Evolutionary conservation across 768 basidiomycete species (phyloP), one percentile per base, ranked within the genome.

Genomic region (Russula griseocarnosa): DNA sequence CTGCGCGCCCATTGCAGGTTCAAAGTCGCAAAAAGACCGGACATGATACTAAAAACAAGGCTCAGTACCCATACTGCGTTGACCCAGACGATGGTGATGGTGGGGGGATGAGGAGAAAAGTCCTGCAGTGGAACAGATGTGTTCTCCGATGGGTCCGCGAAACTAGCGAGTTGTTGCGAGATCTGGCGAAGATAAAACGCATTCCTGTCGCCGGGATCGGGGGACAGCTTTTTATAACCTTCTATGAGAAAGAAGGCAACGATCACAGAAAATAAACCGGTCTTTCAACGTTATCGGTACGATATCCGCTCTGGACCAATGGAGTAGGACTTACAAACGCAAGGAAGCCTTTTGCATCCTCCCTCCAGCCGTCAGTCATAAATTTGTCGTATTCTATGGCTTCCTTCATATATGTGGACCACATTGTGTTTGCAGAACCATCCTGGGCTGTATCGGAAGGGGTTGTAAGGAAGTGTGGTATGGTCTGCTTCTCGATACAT

Each of bases 231-330:
- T 34, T 70, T 56, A 46, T 63, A 69, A 36, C 68, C 61, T 53
- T 68, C 60, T 30, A 70, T n/a, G 49, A 70, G 42, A 56, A 70
- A 69, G 26, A 63, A 56, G 5, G 67, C 66, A 2, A 68, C 61
- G 9, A 60, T 62, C 1, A 61, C 61, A 18, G 70, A 68, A 58
- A 71, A 71, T 0, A 71, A 52, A 28, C 70, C 70, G 0, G 71
- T 62, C 71, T 71, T 32, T 14, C 13, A 16, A 24, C 7, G 14
- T 9, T 9, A 20, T 32, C 28, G 50, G 11, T n/a, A 36, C 3
- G 47, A 42, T 26, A 6, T 26, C n/a, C 16, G 5, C 34, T 36
- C 10, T 16, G 16, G 7, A 46, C 18, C 32, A 22, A 26, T 18
- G 24, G 47, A 13, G 1, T 22, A 26, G 22, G 14, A 67, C 67